These are phyloP conservation scores for Juglanconis sp. DNA, from an alignment of 2,329 filamentous ascomycete genomes.

Conservation along the genomic window DNA sequence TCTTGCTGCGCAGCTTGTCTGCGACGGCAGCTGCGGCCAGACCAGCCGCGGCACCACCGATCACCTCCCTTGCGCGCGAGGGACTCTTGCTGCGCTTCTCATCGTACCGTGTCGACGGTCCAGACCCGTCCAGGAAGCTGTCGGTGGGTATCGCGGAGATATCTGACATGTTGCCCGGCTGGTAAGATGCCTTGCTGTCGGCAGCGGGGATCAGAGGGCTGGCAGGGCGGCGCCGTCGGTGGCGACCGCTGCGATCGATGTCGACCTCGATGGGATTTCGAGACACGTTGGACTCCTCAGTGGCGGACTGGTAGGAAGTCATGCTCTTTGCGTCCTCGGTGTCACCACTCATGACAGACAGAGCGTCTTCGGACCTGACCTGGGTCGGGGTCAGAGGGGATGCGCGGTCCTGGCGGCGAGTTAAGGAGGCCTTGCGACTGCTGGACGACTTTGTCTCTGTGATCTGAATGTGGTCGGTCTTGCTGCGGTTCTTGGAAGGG, in stretches of 20 bases:
- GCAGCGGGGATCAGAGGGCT: constrained; percentile 62
- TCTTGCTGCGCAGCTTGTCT: constrained; percentile 41
- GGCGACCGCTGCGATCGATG: constrained; percentile 59
- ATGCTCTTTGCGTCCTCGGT: constrained; percentile 63
- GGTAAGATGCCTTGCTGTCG: constrained; percentile 58
- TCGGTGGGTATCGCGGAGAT: constrained; percentile 72
- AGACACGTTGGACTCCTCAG: constrained; percentile 74
- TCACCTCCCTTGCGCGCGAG: constrained; percentile 35
- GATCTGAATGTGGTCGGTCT: constrained; percentile 78
- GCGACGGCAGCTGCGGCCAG: constrained; percentile 35
- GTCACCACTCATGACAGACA: constrained; percentile 28
- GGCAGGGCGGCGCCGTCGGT: constrained; percentile 58
- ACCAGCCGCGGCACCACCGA: constrained; percentile 36
- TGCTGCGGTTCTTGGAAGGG: constrained; percentile 65
- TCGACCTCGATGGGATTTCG: constrained; percentile 84
- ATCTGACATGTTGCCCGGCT: constrained; percentile 70
- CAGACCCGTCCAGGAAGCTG: constrained; percentile 60
- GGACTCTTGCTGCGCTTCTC: constrained; percentile 42
- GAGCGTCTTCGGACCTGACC: constrained; percentile 37
- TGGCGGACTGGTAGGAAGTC: constrained; percentile 73
- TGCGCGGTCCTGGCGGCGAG: constrained; percentile 42
- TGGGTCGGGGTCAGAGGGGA: constrained; percentile 45
- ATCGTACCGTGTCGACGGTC: constrained; percentile 35
- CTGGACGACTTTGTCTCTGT: constrained; percentile 69
- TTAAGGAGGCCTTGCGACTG: constrained; percentile 59